Conservation (phyloP, 2,329 filamentous ascomycete genomes). For the Arthroderma sp. region DNA sequence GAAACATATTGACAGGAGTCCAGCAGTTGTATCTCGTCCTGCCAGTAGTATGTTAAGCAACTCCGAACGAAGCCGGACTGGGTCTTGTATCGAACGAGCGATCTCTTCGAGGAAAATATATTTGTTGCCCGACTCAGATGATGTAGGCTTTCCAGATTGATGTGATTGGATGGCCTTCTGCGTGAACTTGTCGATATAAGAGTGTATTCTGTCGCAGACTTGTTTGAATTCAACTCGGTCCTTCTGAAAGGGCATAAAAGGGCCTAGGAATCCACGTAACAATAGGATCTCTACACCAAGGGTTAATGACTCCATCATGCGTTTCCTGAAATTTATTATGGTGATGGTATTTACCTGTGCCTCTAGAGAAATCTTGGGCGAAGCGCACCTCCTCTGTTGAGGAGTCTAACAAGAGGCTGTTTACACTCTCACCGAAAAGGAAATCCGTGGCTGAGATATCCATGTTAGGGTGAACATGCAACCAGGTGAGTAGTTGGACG, state of each 20-base stretch:
- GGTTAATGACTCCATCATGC: too few relatives aligned
- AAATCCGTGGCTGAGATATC: constrained; percentile 61
- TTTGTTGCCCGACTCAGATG: constrained; percentile 11
- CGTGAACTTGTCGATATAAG: constrained; percentile 19
- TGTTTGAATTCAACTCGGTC: constrained; percentile 7
- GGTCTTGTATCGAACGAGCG: constrained; percentile 33
- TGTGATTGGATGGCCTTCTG: constrained; percentile 16
- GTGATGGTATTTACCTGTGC: constrained; percentile 6
- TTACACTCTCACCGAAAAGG: constrained; percentile 63
- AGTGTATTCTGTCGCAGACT: constrained; percentile 6
- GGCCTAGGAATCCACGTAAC: constrained; percentile 3
- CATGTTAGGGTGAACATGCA: too few relatives aligned
- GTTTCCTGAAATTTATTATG: too few relatives aligned
- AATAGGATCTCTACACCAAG: constrained; percentile 7
- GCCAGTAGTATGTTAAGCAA: constrained; percentile 40
- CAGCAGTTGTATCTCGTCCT: constrained; percentile 42
- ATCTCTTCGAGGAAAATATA: constrained; percentile 40
- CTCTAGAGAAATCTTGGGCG: constrained; percentile 16
- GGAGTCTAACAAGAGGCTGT: constrained; percentile 32
- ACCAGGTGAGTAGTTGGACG: not conserved
- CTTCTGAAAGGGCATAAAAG: constrained; percentile 8
- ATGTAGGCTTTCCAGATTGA: constrained; percentile 8
- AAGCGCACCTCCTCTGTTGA: constrained; percentile 40
- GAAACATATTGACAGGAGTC: constrained; percentile 34
- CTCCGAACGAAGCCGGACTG: constrained; percentile 35